Evolutionary conservation across 2,329 filamentous ascomycete genomes (phyloP).

Genomic region (Tolypocladium sp.): DNA sequence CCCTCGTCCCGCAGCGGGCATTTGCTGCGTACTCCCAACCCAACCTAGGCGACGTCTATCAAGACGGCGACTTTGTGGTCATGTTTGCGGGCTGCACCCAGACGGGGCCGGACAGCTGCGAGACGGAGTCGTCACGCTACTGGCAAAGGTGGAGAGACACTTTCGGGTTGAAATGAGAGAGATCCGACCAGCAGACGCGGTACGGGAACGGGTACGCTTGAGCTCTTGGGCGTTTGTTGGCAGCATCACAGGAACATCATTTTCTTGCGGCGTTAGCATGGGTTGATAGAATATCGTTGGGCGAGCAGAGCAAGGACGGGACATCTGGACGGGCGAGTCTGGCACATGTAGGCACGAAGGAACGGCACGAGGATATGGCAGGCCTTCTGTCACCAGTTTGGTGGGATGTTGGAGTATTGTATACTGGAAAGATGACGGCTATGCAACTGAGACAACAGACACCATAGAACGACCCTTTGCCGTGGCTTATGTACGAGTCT

Average conservation of each 20-base stretch:
- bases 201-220: background rate
- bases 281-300: background rate
- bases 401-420: background rate
- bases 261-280: background rate
- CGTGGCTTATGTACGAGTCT: too few species aligned
- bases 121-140: slow-evolving; percentile 54
- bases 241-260: background rate
- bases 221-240: background rate
- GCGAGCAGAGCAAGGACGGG: background rate
- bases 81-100: slow-evolving; percentile 67
- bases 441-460: background rate
- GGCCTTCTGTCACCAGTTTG: background rate
- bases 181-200: background rate
- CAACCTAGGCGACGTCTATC: slow-evolving; percentile 55
- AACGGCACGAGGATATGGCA: background rate
- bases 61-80: slow-evolving; percentile 77
- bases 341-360: background rate
- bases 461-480: background rate
- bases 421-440: background rate
- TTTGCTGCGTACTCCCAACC: slow-evolving; percentile 68
- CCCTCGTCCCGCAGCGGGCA: slow-evolving; percentile 75
- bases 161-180: slow-evolving; percentile 17
- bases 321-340: background rate
- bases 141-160: slow-evolving; percentile 35
- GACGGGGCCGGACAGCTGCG: slow-evolving; percentile 51